Evolutionary conservation across 495 filamentous ascomycete genomes (phyloP).

Genomic region (Aspergillus mulundensis): DNA sequence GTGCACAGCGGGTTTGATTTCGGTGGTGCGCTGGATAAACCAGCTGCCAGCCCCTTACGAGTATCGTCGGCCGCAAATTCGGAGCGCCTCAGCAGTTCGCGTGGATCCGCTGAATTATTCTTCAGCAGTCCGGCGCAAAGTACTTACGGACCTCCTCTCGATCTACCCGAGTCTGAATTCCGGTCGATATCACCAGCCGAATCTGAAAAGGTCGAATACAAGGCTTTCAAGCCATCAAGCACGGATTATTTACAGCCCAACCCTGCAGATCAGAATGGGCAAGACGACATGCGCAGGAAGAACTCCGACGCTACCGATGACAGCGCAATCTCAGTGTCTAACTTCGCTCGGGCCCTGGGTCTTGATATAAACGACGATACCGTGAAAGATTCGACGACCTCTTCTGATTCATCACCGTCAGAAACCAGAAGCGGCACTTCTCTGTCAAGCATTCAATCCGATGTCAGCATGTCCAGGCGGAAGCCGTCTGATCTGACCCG

Average conservation of each 20-base stretch:
- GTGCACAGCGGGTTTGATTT: conserved; percentile 32
- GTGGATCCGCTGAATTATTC: conserved; percentile 24
- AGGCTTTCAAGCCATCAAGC: conserved; percentile 16
- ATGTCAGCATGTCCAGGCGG: conserved; percentile 29
- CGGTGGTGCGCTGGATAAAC: conserved; percentile 12
- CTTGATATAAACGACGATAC: conserved; percentile 38
- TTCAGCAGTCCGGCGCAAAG: conserved; percentile 21
- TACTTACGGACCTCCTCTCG: conserved; percentile 10
- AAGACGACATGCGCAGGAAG: conserved; percentile 15
- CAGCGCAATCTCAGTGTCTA: conserved; percentile 32
- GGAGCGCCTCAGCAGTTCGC: conserved; percentile 18
- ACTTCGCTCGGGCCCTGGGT: conserved; percentile 39
- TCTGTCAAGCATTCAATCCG: conserved; percentile 55
- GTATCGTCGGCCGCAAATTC: conserved; percentile 20
- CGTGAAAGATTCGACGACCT: conserved; percentile 62
- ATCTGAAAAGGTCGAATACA: conserved; percentile 16
- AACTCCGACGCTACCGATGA: conserved; percentile 34
- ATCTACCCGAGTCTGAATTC: conserved; percentile 18
- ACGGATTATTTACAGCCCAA: conserved; percentile 18
- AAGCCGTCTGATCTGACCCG: conserved; percentile 33
- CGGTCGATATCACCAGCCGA: conserved; percentile 10
- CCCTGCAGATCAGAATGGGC: conserved; percentile 4
- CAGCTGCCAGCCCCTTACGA: conserved; percentile 6
- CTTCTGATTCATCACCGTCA: conserved; percentile 64
- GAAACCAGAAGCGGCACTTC: conserved; percentile 66